A percentile compares a stretch with the other conserved stretches of the same genome.
These are phyloP conservation scores for Venturia pyrina DNA, from an alignment of 2,329 filamentous ascomycete genomes.

Conservation along the genomic window DNA sequence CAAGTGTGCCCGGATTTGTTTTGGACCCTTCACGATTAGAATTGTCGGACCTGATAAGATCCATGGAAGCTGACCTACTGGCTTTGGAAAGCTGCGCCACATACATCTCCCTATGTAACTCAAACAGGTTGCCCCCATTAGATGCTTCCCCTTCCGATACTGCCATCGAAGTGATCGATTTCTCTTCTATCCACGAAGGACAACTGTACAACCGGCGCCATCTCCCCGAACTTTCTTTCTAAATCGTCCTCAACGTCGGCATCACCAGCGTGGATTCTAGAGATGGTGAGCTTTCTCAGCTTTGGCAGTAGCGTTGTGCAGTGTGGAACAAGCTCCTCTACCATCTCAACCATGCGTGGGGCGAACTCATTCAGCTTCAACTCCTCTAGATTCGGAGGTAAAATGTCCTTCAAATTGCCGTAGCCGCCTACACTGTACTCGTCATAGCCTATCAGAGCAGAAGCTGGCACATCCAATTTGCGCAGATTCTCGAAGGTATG, in stretches of 20 bases:
- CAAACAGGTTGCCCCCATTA: not conserved
- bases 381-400: conserved; percentile 10
- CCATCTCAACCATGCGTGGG: conserved; percentile 5
- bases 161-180: conserved; percentile 12
- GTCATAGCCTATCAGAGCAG: conserved; percentile 12
- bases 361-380: conserved; percentile 11
- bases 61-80: not conserved
- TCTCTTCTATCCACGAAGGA: conserved; percentile 10
- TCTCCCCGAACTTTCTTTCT: not conserved
- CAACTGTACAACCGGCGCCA: not conserved
- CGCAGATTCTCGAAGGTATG: conserved; percentile 2
- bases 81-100: not conserved
- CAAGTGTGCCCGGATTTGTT: too few species aligned
- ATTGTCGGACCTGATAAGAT: too few species aligned
- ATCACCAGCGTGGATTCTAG: not conserved
- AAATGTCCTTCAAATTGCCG: not conserved
- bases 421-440: conserved; percentile 8
- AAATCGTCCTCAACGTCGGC: conserved; percentile 9
- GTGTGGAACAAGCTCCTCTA: not conserved
- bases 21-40: too few species aligned
- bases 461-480: conserved; percentile 10
- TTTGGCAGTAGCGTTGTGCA: not conserved
- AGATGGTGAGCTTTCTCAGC: conserved; percentile 4
- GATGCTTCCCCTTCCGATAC: not conserved
- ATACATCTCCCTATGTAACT: not conserved